Base-by-base conservation (phyloP, 768 basidiomycete genomes). In the Termitomyces sp. region DNA sequence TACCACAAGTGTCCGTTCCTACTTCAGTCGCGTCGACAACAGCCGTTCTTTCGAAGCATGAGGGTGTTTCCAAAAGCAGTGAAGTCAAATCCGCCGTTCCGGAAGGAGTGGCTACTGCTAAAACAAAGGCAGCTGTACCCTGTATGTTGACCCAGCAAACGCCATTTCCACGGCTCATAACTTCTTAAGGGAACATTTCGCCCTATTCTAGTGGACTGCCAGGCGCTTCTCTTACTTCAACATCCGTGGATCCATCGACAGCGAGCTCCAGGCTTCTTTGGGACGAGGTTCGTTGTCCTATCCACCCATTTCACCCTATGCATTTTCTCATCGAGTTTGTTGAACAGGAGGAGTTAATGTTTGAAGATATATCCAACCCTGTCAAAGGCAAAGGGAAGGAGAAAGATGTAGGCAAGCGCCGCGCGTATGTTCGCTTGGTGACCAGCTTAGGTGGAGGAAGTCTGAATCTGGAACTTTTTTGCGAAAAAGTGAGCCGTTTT, bases 341-440 rank as follows among this genome's bases (percentile, higher is more conserved):
- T 28, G 12, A 54, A 63, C 62, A 90, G 85, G 97, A 99, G 73
- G 96, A 98, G 70, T 77, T 95, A 16, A 99, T 99, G 97, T 99
- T 95, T 64, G 96, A 98, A 72, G 91, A 91, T 36, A 87, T 99
- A 64, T 79, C 87, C 13, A 88, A 88, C 59, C 86, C 86, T 14
- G 78, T 78, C 2, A 93, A 91, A 71, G 87, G 90, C 1, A 93
- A 93, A 72, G 88, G 87, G 2, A 98, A 98, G 72, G 95, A 95
- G 68, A 96, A 95, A 68, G 93, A 96, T 62, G 79, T 95, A 20
- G 89, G 93, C 12, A 93, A 92, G 69, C 85, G 90, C 47, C 87
- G 95, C 57, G 96, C 93, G 2, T 99, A 98, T 72, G 93, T 94
- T 49, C 90, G 95, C n/a, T 88, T 99, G 32, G 85, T 95, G 50